Evolutionary conservation across 2,329 filamentous ascomycete genomes (phyloP).

Genomic region (Aspergillus neoniger): DNA sequence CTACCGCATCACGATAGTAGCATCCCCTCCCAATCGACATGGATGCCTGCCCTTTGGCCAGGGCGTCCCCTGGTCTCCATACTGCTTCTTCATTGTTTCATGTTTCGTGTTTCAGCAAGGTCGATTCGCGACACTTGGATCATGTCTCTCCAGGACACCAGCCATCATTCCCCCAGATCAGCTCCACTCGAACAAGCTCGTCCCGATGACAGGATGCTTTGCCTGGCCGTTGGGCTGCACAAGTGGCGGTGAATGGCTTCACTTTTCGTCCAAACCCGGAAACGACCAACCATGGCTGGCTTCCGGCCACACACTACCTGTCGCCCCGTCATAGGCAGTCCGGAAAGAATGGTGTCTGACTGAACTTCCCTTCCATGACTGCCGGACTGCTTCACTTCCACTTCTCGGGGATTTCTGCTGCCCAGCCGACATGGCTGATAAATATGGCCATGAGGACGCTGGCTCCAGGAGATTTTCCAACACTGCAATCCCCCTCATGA

Average conservation of each 20-base stretch:
- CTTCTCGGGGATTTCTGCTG: conserved; percentile 1
- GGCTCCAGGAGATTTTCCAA: not conserved
- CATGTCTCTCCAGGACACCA: not conserved
- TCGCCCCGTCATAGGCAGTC: conserved; percentile 14
- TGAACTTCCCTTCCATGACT: not conserved
- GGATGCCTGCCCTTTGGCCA: not conserved
- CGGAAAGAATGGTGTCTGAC: not conserved
- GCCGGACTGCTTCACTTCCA: not conserved
- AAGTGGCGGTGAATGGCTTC: conserved; percentile 13
- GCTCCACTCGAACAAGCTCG: not conserved
- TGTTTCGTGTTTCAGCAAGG: not conserved
- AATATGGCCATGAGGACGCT: not conserved
- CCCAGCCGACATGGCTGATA: not conserved
- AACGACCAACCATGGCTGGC: conserved; percentile 3
- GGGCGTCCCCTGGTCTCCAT: not conserved
- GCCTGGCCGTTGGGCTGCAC: conserved; percentile 5
- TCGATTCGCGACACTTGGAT: conserved; percentile 1
- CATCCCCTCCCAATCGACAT: not conserved
- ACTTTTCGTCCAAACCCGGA: conserved; percentile 5
- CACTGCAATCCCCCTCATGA: not conserved
- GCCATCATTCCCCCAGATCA: too few species aligned
- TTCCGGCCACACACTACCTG: conserved; percentile 2
- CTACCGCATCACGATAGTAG: not conserved
- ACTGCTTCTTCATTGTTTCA: not conserved
- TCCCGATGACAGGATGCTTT: not conserved